Evolutionary conservation across 768 basidiomycete species (phyloP).

Genomic region (Rhizopogon vulgaris): DNA sequence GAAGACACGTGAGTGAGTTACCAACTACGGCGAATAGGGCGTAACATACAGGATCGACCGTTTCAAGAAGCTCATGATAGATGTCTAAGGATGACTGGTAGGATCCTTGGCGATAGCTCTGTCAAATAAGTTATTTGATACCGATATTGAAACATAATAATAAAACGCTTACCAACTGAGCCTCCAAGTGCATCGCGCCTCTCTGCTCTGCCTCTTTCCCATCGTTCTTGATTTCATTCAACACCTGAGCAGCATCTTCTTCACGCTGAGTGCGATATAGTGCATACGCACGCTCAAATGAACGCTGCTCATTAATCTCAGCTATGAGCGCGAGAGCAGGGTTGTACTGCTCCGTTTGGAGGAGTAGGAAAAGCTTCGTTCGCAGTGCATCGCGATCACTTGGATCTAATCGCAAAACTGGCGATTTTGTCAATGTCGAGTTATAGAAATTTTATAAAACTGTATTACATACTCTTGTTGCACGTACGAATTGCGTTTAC

Average conservation of each 20-base stretch:
- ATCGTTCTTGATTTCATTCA: constrained; percentile 42
- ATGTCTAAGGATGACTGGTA: constrained; percentile 71
- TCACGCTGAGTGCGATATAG: constrained; percentile 81
- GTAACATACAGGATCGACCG: constrained; percentile 63
- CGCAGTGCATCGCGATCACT: constrained; percentile 66
- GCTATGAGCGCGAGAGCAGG: constrained; percentile 58
- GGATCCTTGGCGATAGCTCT: constrained; percentile 75
- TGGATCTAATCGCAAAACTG: constrained; percentile 70
- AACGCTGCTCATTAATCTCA: constrained; percentile 16
- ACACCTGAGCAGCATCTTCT: constrained; percentile 51
- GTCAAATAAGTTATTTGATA: constrained; percentile 12
- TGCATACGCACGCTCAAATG: constrained; percentile 76
- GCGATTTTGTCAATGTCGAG: constrained; percentile 6
- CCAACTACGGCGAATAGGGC: background rate
- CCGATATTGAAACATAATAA: constrained; percentile 13
- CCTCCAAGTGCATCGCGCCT: constrained; percentile 74
- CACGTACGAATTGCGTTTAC: constrained; percentile 85
- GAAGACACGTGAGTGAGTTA: constrained; percentile 2
- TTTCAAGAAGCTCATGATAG: constrained; percentile 78
- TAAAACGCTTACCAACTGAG: constrained; percentile 69
- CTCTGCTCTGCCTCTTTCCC: constrained; percentile 39
- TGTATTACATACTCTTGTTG: constrained; percentile 67
- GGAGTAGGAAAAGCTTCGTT: constrained; percentile 80
- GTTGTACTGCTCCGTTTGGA: constrained; percentile 81
- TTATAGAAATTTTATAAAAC: constrained; percentile 15